A percentile compares a stretch with the other conserved stretches of the same genome.
Evolutionary conservation across 306 rosid species (phyloP).

Genomic region (Alnus glutinosa): DNA sequence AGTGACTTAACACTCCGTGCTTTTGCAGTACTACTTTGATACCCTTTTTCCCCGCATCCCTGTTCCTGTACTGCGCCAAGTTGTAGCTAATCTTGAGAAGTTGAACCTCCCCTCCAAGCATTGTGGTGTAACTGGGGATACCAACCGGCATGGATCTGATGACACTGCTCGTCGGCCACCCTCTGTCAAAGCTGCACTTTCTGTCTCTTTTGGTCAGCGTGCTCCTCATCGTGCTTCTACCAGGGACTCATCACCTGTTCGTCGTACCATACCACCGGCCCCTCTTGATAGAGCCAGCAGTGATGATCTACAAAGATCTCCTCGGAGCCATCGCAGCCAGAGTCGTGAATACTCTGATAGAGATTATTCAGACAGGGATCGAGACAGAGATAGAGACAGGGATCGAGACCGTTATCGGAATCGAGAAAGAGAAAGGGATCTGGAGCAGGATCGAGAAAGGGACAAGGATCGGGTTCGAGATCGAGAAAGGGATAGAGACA

Average conservation of each 20-base stretch:
- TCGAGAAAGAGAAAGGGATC: conserved; percentile 16
- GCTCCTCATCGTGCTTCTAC: conserved; percentile 99
- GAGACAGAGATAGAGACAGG: conserved; percentile 48
- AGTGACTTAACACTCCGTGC: conserved; percentile 32
- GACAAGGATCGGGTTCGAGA: conserved; percentile 42
- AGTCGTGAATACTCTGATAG: conserved; percentile 79
- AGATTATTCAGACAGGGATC: conserved; percentile 35
- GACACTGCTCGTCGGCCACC: conserved; percentile 99
- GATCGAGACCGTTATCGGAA: conserved; percentile 28
- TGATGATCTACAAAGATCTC: conserved; percentile 59
- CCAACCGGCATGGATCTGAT: conserved; percentile 87
- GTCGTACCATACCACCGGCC: conserved; percentile 64
- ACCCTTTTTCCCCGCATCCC: conserved; percentile 98
- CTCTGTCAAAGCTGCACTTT: conserved; percentile 94
- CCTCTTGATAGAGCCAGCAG: conserved; percentile 53
- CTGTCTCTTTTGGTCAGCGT: conserved; percentile 98
- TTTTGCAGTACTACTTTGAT: conserved; percentile 93
- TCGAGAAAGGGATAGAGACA: conserved; percentile 44
- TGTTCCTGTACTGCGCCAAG: conserved; percentile 94
- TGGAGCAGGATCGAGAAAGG: conserved; percentile 39
- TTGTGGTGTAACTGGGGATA: conserved; percentile 83
- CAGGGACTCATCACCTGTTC: conserved; percentile 95
- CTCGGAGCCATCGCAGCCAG: conserved; percentile 58
- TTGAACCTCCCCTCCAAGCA: conserved; percentile 81
- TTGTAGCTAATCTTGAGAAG: conserved; percentile 71